Base-by-base conservation (phyloP, 768 basidiomycete species). In the Mycena albidolilacea region DNA sequence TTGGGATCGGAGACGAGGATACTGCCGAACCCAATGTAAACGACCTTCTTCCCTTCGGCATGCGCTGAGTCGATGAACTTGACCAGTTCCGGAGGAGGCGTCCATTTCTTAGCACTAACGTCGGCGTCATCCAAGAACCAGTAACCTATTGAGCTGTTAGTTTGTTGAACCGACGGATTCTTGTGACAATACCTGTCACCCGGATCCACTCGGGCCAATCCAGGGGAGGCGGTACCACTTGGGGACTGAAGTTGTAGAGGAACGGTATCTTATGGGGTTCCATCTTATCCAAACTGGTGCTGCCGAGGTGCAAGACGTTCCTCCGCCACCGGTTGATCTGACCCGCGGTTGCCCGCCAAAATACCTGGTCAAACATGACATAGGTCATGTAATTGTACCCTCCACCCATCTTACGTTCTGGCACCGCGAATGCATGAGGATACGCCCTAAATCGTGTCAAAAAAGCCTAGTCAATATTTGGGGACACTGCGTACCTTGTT, bases 201-300 rank as follows among this genome's bases (percentile, higher is more conserved):
- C 95, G 93, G 74, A 99, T 98, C 96, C 97, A 98, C 82, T 99
- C 97, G 5, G 97, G 96, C 98, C 98, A 99, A 81, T 99, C 97
- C 67, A 99, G 83, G 4, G 97, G 97, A 37, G 93, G 95, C 8
- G 97, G 97, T 15, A 99, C 95, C 58, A 96, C 87, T 39, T 90
- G 87, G 1, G 97, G 95, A 78, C 95, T 97, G 80, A 99, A 99
- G 81, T 98, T 99, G 83, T 99, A 99, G 39, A 99, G 82, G 85
- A 99, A 99, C 3, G 97, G 97, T 62, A 97, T 95, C 84, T 97
- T 98, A 84, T 99, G 97, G 44, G 95, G 95, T 79, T 98, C 96
- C 91, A 99, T 95, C 83, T 92, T 96, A 82, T 99, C 98, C 54
- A 98, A 86, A 75, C 87, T 96, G 19, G 97, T 98, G 73, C 92